Base-by-base conservation (phyloP, 352 stramenopile genomes). In the Globisporangium nunn region DNA sequence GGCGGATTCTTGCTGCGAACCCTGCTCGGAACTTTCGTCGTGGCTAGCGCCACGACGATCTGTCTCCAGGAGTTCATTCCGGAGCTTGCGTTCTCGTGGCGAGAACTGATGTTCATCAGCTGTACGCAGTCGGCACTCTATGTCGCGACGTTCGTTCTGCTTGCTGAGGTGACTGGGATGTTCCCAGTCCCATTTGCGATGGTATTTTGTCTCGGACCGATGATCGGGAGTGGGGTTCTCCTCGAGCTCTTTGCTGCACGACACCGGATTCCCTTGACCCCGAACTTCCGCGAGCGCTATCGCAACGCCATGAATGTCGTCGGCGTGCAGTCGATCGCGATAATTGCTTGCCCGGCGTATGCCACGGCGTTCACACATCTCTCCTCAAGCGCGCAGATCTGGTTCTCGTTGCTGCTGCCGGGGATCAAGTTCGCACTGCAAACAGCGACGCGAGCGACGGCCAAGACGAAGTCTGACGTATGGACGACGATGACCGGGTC, bases 171-270 rank as follows among this genome's bases (percentile, higher is more conserved):
- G 6, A 41, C 48, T 0, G 52, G 43, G 7, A 50, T 68, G 23
- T 81, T 76, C 41, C 72, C 72, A 0, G 62, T 78, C 5, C 72
- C 69, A 6, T 71, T 66, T 12, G 70, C 59, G 2, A 44, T 67
- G 18, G 55, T 71, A 14, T 11, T 53, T 1, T 60, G 62, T 0
- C 12, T 67, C 3, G 18, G 59, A 0, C 58, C 68, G 1, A 52
- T 75, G 11, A 31, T 62, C 10, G 3, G 50, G 62, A 8, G 53
- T 53, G 0, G 52, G 63, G 17, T 61, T 69, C 18, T 53, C 50
- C 31, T 48, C 57, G 7, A 28, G 64, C 5, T 66, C 66, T n/a
- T 29, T 31, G 31, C 30, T 58, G 46, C 50, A 2, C 10, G 50
- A 3, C 55, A 30, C 17, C 41, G 29, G 1, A 33, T 58, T 7